A percentile compares a stretch with the other conserved stretches of the same genome.
Evolutionary conservation across 345 rosid genomes (phyloP).

Genomic region (Erodium maritimum): DNA sequence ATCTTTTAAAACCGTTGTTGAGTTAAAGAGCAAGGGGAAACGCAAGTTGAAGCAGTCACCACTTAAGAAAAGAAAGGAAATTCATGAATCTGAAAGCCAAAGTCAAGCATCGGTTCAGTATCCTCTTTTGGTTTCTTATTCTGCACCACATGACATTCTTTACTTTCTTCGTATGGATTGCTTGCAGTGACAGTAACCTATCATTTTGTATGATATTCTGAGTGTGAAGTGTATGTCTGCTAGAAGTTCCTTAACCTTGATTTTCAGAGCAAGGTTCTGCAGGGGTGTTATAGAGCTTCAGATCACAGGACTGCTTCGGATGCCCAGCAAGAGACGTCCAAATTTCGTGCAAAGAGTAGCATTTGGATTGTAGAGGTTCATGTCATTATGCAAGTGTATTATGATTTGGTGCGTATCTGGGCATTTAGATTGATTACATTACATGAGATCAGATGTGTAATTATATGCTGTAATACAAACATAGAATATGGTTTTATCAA

Average conservation of each 20-base stretch:
- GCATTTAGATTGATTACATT: too few species aligned
- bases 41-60: conserved; percentile 42
- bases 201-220: too few species aligned
- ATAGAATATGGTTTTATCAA: too few species aligned
- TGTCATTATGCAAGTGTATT: too few species aligned
- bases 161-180: not conserved
- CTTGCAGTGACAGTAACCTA: not conserved
- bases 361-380: too few species aligned
- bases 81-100: conserved; percentile 32
- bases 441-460: too few species aligned
- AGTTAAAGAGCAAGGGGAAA: conserved; percentile 33
- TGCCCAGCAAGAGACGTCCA: conserved; percentile 79
- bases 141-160: not conserved
- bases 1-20: conserved; percentile 54
- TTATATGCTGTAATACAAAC: too few species aligned
- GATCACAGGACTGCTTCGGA: conserved; percentile 74
- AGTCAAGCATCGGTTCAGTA: conserved; percentile 70
- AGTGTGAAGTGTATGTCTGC: not conserved
- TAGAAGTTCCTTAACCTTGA: conserved; percentile 29
- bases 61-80: conserved; percentile 48
- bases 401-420: too few species aligned
- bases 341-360: conserved; percentile 84
- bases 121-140: conserved; percentile 30
- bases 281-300: conserved; percentile 81
- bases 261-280: conserved; percentile 73